Conservation (phyloP, 148 eudicot species). For the Spergularia bocconei region DNA sequence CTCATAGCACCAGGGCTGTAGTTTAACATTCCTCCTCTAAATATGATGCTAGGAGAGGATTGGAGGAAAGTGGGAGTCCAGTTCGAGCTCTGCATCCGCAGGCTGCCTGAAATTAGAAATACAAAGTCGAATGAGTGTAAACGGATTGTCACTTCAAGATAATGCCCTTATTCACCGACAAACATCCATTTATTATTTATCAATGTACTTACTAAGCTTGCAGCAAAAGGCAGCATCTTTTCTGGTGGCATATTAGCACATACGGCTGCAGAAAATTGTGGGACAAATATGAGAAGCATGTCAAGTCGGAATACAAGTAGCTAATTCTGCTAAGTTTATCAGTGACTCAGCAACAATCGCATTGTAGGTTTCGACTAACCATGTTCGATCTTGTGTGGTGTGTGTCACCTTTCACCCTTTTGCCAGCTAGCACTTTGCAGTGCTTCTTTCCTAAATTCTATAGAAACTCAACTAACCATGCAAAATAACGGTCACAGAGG, state of each 20-base stretch:
- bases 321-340: not conserved
- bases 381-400: not conserved
- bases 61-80: slow-evolving; percentile 66
- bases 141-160: not conserved
- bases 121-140: not conserved
- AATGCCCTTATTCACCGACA: not conserved
- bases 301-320: not conserved
- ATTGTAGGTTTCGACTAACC: not conserved
- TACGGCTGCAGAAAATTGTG: slow-evolving; percentile 45
- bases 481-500: too few species aligned
- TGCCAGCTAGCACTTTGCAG: not conserved
- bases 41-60: slow-evolving; percentile 67
- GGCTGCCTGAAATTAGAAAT: slow-evolving; percentile 59
- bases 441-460: not conserved
- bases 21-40: slow-evolving; percentile 27
- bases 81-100: slow-evolving; percentile 74
- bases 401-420: not conserved
- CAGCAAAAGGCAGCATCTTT: slow-evolving; percentile 86
- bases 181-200: not conserved
- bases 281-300: not conserved
- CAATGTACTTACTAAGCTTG: slow-evolving; percentile 69
- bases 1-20: slow-evolving; percentile 1
- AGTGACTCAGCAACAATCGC: not conserved
- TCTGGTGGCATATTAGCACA: slow-evolving; percentile 75
- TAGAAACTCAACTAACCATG: too few species aligned